Percentiles rank a stretch among this genome's conserved stretches.
Evolutionary conservation across 768 basidiomycete species (phyloP).

Genomic region (Tulasnella sp.): DNA sequence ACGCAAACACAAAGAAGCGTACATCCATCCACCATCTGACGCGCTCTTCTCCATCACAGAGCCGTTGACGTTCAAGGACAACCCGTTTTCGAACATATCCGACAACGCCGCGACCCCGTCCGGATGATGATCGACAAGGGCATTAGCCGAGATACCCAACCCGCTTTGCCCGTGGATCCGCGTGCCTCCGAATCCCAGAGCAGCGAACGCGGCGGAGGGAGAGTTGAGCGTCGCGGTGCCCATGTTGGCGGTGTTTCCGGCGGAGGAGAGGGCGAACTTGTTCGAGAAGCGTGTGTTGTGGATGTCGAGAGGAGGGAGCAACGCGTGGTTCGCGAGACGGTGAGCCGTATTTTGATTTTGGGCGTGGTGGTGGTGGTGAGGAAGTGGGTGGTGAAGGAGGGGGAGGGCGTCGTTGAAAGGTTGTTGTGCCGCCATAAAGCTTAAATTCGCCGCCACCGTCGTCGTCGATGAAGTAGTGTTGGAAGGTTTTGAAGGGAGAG

Average conservation of each 20-base stretch:
- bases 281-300: slow-evolving; percentile 17
- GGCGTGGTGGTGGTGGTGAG: neutral
- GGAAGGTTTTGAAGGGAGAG: neutral
- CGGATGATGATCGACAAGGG: neutral
- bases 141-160: neutral
- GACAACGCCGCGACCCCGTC: neutral
- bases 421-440: neutral
- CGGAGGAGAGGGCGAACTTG: slow-evolving; percentile 21
- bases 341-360: too few species aligned
- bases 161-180: neutral
- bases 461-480: too few species aligned
- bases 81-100: neutral
- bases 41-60: too few species aligned
- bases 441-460: neutral
- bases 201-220: neutral
- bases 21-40: neutral
- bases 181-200: neutral
- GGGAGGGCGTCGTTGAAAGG: neutral
- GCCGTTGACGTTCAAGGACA: neutral
- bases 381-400: neutral
- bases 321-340: slow-evolving; percentile 28
- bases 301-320: slow-evolving; percentile 6
- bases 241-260: slow-evolving; percentile 17
- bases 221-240: neutral
- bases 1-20: neutral